Conservation (phyloP, 2,329 filamentous ascomycete genomes). For the Talaromyces sp. region DNA sequence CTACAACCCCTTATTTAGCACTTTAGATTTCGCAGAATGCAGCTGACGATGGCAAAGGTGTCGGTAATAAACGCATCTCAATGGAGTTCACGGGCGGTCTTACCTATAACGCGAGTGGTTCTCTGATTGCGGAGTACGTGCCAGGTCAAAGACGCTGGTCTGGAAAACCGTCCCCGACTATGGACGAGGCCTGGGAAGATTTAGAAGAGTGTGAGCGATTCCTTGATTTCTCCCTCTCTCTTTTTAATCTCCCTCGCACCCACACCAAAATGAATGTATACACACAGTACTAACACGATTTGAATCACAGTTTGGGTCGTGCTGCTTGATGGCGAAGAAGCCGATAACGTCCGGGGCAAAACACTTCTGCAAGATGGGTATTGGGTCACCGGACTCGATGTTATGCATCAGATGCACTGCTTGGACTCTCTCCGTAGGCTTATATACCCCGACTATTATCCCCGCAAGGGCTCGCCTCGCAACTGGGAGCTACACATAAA, state of each 20-base stretch:
- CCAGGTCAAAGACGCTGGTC: neutral
- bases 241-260: too few species aligned
- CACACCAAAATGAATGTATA: neutral
- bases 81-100: neutral
- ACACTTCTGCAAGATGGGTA: neutral
- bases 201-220: neutral
- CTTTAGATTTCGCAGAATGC: neutral
- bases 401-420: neutral
- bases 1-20: neutral
- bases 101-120: neutral
- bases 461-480: too few species aligned
- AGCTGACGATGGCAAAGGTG: neutral
- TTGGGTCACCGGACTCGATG: neutral
- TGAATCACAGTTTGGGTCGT: neutral
- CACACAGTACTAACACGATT: neutral
- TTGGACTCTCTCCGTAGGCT: neutral
- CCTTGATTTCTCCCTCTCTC: neutral
- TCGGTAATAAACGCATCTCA: neutral
- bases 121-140: neutral
- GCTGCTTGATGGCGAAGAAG: neutral
- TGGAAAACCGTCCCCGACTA: neutral
- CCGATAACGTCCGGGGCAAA: neutral
- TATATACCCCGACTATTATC: too few species aligned
- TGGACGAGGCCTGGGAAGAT: neutral
- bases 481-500: too few species aligned